A percentile compares a stretch with the other conserved stretches of the same genome.
Conservation (phyloP, 2,329 filamentous ascomycete genomes). For the Fusarium longipes region DNA sequence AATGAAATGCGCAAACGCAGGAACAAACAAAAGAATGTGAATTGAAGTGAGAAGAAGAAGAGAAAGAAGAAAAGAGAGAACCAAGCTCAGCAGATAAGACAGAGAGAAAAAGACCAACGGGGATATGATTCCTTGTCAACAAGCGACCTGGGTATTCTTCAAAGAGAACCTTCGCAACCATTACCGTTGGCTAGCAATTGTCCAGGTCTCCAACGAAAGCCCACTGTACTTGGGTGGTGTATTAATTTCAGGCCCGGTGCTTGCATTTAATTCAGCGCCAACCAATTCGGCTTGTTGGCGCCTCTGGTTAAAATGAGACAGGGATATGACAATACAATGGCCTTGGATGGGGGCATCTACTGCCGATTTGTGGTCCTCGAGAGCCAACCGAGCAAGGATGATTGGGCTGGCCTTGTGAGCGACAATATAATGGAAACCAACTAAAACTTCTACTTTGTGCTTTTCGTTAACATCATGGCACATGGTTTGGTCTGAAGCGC, state of each 20-base stretch:
- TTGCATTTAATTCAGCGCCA: conserved; percentile 34
- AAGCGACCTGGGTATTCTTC: conserved; percentile 26
- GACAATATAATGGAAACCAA: not conserved
- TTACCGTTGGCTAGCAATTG: not conserved
- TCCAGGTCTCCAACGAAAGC: not conserved
- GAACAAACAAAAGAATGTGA: conserved; percentile 5
- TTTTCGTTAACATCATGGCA: conserved; percentile 6
- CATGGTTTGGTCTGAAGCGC: not conserved
- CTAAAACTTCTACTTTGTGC: not conserved
- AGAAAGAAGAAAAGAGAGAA: not conserved
- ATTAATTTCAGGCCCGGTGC: conserved; percentile 44
- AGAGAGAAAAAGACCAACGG: conserved; percentile 23
- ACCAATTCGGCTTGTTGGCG: conserved; percentile 26
- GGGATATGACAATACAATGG: conserved; percentile 36
- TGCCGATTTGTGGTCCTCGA: conserved; percentile 33
- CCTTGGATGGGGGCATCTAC: conserved; percentile 25
- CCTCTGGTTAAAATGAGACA: conserved; percentile 43
- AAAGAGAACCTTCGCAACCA: conserved; percentile 22
- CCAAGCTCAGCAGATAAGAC: conserved; percentile 8
- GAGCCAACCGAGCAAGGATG: conserved; percentile 28
- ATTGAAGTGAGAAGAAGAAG: conserved; percentile 8
- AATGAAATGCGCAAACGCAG: conserved; percentile 15
- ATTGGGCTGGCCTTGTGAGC: conserved; percentile 16
- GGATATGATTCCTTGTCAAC: conserved; percentile 29
- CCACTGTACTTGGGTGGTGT: conserved; percentile 22